Evolutionary conservation across 306 rosid genomes (phyloP).

Genomic region (cucumber (Cucumis sativus)): Cucumber_9930_V3 NC_026660.2:7986001-7986500

Average conservation of each 20-base stretch:
- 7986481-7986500: slow-evolving; percentile 40
- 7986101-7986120: slow-evolving; percentile 88
- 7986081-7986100: slow-evolving; percentile 78
- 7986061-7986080: slow-evolving; percentile 86
- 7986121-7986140: slow-evolving; percentile 93
- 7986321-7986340: slow-evolving; percentile 64
- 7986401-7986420: slow-evolving; percentile 79
- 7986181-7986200: slow-evolving; percentile 99
- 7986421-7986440: slow-evolving; percentile 76
- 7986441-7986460: slow-evolving; percentile 66
- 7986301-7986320: slow-evolving; percentile 87
- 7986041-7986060: slow-evolving; percentile 77
- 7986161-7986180: slow-evolving; percentile 95
- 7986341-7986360: slow-evolving; percentile 95
- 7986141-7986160: slow-evolving; percentile 66
- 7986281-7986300: slow-evolving; percentile 93
- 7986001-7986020: slow-evolving; percentile 86
- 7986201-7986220: slow-evolving; percentile 96
- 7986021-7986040: slow-evolving; percentile 90
- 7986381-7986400: slow-evolving; percentile 85
- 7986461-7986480: slow-evolving; percentile 47
- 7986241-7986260: slow-evolving; percentile 93
- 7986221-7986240: slow-evolving; percentile 91
- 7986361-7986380: slow-evolving; percentile 97
- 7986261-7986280: slow-evolving; percentile 81